Percentiles rank a stretch among this genome's conserved stretches.
Evolutionary conservation across 2,329 filamentous ascomycete genomes (phyloP).

Genomic region (Cercospora sp.): DNA sequence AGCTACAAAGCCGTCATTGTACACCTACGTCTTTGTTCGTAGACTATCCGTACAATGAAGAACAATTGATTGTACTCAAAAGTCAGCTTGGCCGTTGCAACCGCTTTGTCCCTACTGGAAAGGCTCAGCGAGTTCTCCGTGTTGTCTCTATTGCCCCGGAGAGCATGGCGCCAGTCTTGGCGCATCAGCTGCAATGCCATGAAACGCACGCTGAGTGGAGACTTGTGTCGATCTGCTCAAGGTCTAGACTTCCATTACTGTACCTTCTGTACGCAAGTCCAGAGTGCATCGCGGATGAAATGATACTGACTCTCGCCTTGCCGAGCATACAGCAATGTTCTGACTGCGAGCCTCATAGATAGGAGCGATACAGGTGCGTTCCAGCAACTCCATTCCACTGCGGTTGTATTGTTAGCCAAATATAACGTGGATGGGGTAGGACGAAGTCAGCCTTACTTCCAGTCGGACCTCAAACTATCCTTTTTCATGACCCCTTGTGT

Average conservation of each 20-base stretch:
- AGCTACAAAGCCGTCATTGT: not conserved
- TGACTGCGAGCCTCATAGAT: not conserved
- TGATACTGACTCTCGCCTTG: not conserved
- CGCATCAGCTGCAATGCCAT: not conserved
- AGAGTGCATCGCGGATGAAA: not conserved
- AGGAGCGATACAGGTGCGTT: not conserved
- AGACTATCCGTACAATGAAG: not conserved
- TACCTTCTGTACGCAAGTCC: not conserved
- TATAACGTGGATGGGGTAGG: no score
- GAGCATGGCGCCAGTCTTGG: not conserved
- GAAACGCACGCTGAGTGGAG: not conserved
- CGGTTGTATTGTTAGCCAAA: not conserved
- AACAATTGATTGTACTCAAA: not conserved
- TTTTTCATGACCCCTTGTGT: not conserved
- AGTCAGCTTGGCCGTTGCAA: not conserved
- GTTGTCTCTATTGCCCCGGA: not conserved
- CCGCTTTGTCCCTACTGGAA: not conserved
- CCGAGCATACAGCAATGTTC: not conserved
- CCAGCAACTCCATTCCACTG: not conserved
- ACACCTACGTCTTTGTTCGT: not conserved
- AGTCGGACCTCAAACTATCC: not conserved
- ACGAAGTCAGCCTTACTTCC: not conserved
- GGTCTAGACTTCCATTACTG: not conserved
- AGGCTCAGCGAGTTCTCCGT: not conserved
- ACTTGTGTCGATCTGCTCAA: not conserved